phyloP scores from a whole-genome alignment of 805 yeast species.

The Jamesozyma spencerorum region DNA sequence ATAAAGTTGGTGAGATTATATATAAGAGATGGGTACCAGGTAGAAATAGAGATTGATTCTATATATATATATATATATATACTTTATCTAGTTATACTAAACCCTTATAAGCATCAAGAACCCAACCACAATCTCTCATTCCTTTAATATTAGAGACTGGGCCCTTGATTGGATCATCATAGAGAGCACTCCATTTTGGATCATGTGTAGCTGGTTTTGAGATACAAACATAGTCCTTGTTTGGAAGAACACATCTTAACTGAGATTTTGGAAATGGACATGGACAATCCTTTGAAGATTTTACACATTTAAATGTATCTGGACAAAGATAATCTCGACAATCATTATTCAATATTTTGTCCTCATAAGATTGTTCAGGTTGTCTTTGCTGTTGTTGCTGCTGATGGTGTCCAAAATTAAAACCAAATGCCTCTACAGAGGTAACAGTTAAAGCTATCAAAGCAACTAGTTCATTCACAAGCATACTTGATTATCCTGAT shows the following conservation, averaged over 20 bases:
- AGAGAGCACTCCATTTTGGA: slow-evolving; percentile 25
- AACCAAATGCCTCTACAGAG: slow-evolving; percentile 21
- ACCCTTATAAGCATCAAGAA: slow-evolving; percentile 50
- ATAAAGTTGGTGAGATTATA: slow-evolving; percentile 54
- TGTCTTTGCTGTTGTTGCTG: slow-evolving; percentile 34
- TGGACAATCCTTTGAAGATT: slow-evolving; percentile 63
- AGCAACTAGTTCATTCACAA: not conserved
- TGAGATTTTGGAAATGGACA: slow-evolving; percentile 86
- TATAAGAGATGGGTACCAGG: slow-evolving; percentile 82
- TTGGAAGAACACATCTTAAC: slow-evolving; percentile 67
- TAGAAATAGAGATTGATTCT: slow-evolving; percentile 58
- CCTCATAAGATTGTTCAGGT: slow-evolving; percentile 29
- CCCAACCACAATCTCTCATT: slow-evolving; percentile 81
- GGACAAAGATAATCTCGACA: slow-evolving; percentile 73
- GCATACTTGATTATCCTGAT: not conserved
- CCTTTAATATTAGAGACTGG: slow-evolving; percentile 39
- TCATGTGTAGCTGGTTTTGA: slow-evolving; percentile 62
- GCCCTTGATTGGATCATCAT: slow-evolving; percentile 41
- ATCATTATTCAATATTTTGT: slow-evolving; percentile 29
- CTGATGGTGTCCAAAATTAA: slow-evolving; percentile 34
- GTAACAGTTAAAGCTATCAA: not conserved
- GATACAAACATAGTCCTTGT: slow-evolving; percentile 61
- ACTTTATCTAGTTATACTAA: not conserved
- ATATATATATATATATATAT: not conserved
- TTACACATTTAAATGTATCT: slow-evolving; percentile 73